Conservation (phyloP, 371 early-diverging fungal genomes). For the Mucor piriformis region DNA sequence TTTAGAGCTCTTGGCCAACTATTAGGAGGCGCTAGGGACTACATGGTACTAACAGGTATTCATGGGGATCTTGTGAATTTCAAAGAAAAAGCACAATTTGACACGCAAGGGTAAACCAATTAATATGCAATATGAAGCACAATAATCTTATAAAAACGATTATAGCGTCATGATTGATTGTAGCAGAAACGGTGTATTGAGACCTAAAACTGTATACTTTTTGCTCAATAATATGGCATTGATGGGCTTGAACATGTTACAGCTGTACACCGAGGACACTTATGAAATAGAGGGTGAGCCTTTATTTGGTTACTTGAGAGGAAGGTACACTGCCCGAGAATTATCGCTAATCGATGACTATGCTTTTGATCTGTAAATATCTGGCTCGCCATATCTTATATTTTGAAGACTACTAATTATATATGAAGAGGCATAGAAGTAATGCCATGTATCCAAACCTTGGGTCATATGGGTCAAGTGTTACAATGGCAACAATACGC, state of each 20-base stretch:
- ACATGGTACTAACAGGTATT: conserved; percentile 35
- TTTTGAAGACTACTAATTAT: neutral
- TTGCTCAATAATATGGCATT: conserved; percentile 75
- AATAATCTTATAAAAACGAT: neutral
- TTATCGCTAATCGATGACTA: conserved; percentile 76
- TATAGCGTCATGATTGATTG: conserved; percentile 84
- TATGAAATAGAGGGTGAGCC: conserved; percentile 79
- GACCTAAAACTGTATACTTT: conserved; percentile 59
- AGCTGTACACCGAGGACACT: conserved; percentile 90
- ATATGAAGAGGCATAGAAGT: conserved; percentile 78
- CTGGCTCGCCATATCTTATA: neutral
- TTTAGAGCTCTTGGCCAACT: conserved; percentile 80
- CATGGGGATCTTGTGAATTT: conserved; percentile 55
- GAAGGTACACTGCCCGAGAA: conserved; percentile 71
- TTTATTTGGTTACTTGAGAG: conserved; percentile 85
- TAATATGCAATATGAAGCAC: neutral
- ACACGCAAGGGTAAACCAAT: conserved; percentile 60
- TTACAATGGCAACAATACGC: conserved; percentile 88
- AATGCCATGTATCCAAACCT: conserved; percentile 88
- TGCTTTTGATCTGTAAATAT: conserved; percentile 64
- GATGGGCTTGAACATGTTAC: conserved; percentile 84
- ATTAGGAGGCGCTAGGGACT: conserved; percentile 61
- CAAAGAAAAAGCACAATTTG: conserved; percentile 68
- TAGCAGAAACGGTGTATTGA: conserved; percentile 78
- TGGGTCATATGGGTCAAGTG: conserved; percentile 89